A percentile compares a stretch with the other conserved stretches of the same genome.
phyloP scores from a whole-genome alignment of 2,329 filamentous ascomycete genomes.

The Fusarium sulawesiense region DNA sequence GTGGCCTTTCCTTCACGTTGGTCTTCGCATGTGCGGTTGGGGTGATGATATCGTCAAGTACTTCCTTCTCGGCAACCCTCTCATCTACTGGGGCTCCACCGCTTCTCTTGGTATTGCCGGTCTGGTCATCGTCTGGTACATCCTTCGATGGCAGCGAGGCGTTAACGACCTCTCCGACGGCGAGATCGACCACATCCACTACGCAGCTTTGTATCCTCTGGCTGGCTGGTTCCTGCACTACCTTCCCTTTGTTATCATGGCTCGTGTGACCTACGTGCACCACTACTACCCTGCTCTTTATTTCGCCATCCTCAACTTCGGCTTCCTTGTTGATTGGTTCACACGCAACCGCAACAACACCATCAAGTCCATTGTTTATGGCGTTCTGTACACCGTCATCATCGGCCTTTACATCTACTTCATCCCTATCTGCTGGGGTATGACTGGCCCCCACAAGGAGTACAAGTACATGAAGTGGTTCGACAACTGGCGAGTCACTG shows the following conservation, averaged over 20 bases:
- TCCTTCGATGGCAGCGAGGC: constrained; percentile 95
- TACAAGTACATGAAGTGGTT: constrained; percentile 97
- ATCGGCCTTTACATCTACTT: constrained; percentile 90
- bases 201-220: constrained; percentile 89
- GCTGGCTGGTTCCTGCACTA: constrained; percentile 98
- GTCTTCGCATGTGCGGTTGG: constrained; percentile 98
- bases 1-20: constrained; percentile 95
- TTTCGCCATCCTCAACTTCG: constrained; percentile 90
- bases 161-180: constrained; percentile 81
- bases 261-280: constrained; percentile 97
- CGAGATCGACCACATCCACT: constrained; percentile 95
- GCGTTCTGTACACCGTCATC: constrained; percentile 76
- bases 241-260: constrained; percentile 95
- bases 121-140: constrained; percentile 82
- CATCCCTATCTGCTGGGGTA: constrained; percentile 95
- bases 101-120: constrained; percentile 79
- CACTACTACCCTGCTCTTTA: constrained; percentile 99
- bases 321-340: constrained; percentile 89
- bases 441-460: constrained; percentile 84
- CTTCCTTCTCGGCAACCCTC: constrained; percentile 95
- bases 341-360: constrained; percentile 73
- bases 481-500: constrained; percentile 83
- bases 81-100: constrained; percentile 96
- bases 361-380: constrained; percentile 77
- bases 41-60: constrained; percentile 96